Evolutionary conservation across 352 stramenopile species (phyloP).

Genomic region (Phytophthora cryptogea): DNA sequence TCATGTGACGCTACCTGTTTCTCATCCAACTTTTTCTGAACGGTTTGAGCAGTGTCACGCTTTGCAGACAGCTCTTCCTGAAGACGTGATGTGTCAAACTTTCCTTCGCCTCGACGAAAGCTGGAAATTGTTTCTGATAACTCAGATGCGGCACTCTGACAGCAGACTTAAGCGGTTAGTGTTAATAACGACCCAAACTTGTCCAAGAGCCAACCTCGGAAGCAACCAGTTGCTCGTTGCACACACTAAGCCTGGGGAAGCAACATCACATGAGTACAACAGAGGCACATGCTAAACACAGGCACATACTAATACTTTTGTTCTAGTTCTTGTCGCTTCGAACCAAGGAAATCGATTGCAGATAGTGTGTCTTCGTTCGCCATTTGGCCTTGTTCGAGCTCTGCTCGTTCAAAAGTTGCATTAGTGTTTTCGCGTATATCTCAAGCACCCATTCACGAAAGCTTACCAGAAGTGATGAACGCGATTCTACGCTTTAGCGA

Average conservation of each 20-base stretch:
- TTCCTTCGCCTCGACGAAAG: slow-evolving; percentile 9
- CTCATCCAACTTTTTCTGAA: slow-evolving; percentile 30
- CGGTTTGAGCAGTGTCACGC: slow-evolving; percentile 11
- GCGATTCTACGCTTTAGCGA: slow-evolving; percentile 44
- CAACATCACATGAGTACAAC: slow-evolving; percentile 1
- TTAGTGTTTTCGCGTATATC: neutral
- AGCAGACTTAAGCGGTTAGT: slow-evolving; percentile 9
- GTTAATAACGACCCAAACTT: neutral
- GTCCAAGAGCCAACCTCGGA: slow-evolving; percentile 31
- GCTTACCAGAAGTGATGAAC: slow-evolving; percentile 43
- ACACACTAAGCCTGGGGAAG: slow-evolving; percentile 27
- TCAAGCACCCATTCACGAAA: neutral
- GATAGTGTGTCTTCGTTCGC: slow-evolving; percentile 52
- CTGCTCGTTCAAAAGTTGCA: slow-evolving; percentile 25
- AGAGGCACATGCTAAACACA: neutral
- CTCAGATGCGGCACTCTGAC: slow-evolving; percentile 36
- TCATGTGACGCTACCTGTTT: slow-evolving; percentile 28
- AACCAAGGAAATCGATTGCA: slow-evolving; percentile 28
- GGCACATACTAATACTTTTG: slow-evolving; percentile 24
- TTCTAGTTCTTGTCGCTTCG: slow-evolving; percentile 38
- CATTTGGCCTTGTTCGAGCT: slow-evolving; percentile 54
- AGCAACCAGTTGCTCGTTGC: slow-evolving; percentile 35
- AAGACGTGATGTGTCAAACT: slow-evolving; percentile 19
- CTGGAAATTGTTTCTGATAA: slow-evolving; percentile 31
- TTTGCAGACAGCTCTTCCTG: slow-evolving; percentile 28